These are phyloP conservation scores for Sphenostylis stenocarpa DNA, from an alignment of 306 rosid genomes.

Conservation along the genomic window DNA sequence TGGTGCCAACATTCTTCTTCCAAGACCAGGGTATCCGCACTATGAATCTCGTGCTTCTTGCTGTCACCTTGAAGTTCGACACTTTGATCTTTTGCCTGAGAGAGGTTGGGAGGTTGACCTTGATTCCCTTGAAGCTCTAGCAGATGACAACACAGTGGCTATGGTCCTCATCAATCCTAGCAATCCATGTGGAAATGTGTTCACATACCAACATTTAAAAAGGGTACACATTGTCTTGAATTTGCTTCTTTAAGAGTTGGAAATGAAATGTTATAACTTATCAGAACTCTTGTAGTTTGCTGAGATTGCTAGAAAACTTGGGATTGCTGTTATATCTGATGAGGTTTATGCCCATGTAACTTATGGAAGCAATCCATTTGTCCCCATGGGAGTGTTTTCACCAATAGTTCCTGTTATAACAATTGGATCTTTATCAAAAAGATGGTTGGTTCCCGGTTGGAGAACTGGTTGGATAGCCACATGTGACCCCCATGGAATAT, in stretches of 20 bases:
- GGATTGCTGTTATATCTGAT: conserved; percentile 58
- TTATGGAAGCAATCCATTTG: conserved; percentile 61
- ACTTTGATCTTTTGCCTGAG: conserved; percentile 60
- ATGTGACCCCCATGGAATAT: conserved; percentile 51
- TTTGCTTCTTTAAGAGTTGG: not conserved
- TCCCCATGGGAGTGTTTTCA: conserved; percentile 63
- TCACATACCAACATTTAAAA: conserved; percentile 55
- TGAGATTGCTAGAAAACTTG: conserved; percentile 60
- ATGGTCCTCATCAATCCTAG: conserved; percentile 64
- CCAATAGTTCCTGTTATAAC: conserved; percentile 56
- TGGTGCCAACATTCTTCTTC: conserved; percentile 67
- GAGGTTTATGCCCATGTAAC: conserved; percentile 61
- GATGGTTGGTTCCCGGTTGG: conserved; percentile 79
- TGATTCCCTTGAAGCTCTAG: conserved; percentile 53
- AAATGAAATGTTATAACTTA: conserved; percentile 22
- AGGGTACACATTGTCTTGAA: conserved; percentile 36
- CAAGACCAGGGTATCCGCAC: conserved; percentile 69
- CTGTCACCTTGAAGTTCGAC: conserved; percentile 55
- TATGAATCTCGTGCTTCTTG: conserved; percentile 50
- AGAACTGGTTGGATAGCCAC: conserved; percentile 67
- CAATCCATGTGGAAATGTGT: conserved; percentile 73
- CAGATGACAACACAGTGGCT: conserved; percentile 66
- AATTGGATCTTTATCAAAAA: conserved; percentile 61
- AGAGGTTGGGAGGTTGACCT: conserved; percentile 67
- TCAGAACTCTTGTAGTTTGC: conserved; percentile 44